These are phyloP conservation scores for Fistulina hepatica DNA, from an alignment of 1,284 basidiomycete species.

Conservation along the genomic window DNA sequence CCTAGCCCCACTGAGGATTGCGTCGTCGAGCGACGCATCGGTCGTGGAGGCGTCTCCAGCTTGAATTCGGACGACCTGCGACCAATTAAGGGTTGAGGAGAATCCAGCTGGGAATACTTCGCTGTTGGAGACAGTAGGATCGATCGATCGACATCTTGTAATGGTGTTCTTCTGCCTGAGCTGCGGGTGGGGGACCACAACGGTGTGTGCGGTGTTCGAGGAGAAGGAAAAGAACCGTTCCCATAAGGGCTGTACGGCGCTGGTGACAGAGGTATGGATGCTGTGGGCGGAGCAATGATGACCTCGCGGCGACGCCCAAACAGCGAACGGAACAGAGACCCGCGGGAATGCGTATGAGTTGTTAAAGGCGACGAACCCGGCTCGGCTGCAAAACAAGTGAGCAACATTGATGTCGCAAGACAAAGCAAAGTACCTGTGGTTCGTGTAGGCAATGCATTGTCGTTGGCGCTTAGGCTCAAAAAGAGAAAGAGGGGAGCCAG, in stretches of 20 bases:
- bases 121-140: too few relatives aligned
- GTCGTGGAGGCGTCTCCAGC: too few relatives aligned
- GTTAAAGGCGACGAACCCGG: constrained; percentile 10
- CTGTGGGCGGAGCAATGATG: constrained; percentile 1
- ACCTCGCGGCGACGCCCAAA: background rate
- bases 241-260: background rate
- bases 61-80: too few relatives aligned
- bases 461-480: constrained; percentile 88
- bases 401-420: constrained; percentile 3
- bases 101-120: too few relatives aligned
- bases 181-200: too few relatives aligned
- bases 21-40: too few relatives aligned
- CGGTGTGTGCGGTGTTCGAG: too few relatives aligned
- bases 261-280: background rate
- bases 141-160: too few relatives aligned
- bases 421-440: constrained; percentile 25
- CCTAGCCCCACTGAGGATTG: too few relatives aligned
- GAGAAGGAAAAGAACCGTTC: too few relatives aligned
- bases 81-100: too few relatives aligned
- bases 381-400: constrained; percentile 21
- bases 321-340: background rate
- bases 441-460: constrained; percentile 74
- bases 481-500: constrained; percentile 85
- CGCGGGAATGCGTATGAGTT: background rate
- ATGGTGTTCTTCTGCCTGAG: too few relatives aligned